These are phyloP conservation scores for Margaritispora aquatica DNA, from an alignment of 495 filamentous ascomycete genomes.

Conservation along the genomic window DNA sequence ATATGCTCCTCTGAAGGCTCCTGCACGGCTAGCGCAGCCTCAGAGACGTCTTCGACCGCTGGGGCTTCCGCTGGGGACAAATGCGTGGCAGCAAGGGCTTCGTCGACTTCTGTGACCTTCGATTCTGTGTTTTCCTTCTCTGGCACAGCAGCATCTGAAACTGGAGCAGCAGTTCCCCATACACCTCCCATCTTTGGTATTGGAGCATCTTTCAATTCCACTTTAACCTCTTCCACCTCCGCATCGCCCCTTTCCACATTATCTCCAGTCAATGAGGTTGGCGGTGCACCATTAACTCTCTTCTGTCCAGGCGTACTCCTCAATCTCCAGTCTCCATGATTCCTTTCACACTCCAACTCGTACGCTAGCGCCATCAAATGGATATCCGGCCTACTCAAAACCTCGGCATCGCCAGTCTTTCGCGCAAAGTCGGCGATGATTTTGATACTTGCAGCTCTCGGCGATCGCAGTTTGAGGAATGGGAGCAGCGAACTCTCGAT, in stretches of 20 bases:
- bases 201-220: neutral
- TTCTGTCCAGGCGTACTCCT: slow-evolving; percentile 74
- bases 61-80: neutral
- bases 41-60: neutral
- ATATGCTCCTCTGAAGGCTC: neutral
- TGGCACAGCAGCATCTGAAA: slow-evolving; percentile 17
- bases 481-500: slow-evolving; percentile 77
- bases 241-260: neutral
- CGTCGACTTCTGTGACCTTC: neutral
- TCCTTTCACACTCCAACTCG: slow-evolving; percentile 80
- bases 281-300: slow-evolving; percentile 61
- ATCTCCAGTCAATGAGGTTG: slow-evolving; percentile 35
- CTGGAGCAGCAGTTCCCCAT: slow-evolving; percentile 26
- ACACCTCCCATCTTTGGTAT: slow-evolving; percentile 25
- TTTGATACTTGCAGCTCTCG: slow-evolving; percentile 67
- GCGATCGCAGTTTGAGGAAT: slow-evolving; percentile 71
- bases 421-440: slow-evolving; percentile 79
- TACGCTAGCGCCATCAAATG: slow-evolving; percentile 86
- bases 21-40: neutral
- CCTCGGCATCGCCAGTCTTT: slow-evolving; percentile 82
- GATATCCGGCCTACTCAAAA: slow-evolving; percentile 82
- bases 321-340: slow-evolving; percentile 77
- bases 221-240: slow-evolving; percentile 12
- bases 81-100: slow-evolving; percentile 7
- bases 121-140: neutral